Evolutionary conservation across 2,329 filamentous ascomycete species (phyloP).

Genomic region (Colletotrichum camelliae): DNA sequence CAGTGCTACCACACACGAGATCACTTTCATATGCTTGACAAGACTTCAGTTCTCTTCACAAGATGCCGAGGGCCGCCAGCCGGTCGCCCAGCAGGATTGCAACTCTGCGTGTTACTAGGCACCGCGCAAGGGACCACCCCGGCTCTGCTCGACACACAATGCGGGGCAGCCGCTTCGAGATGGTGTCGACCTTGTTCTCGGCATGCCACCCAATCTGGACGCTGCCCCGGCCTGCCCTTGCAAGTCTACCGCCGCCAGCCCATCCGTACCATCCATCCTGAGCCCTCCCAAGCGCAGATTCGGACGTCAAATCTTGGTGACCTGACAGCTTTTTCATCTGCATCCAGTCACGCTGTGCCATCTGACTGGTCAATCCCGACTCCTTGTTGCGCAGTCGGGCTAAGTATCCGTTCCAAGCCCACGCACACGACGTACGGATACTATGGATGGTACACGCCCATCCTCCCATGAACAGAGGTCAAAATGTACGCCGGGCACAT

Average conservation of each 20-base stretch:
- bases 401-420: not conserved
- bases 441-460: not conserved
- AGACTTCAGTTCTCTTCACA: not conserved
- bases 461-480: not conserved
- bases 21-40: conserved; percentile 21
- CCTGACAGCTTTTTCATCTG: conserved; percentile 7
- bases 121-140: conserved; percentile 4
- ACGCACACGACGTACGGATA: not conserved
- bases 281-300: not conserved
- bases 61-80: conserved; percentile 21
- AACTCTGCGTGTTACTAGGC: conserved; percentile 7
- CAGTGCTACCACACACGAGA: not conserved
- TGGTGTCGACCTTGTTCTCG: conserved; percentile 24
- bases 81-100: conserved; percentile 7
- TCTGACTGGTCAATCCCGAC: conserved; percentile 14
- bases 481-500: not conserved
- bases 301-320: not conserved
- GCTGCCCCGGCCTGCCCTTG: conserved; percentile 18
- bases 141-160: conserved; percentile 16
- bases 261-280: not conserved
- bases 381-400: not conserved
- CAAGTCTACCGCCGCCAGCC: conserved; percentile 3
- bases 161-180: conserved; percentile 21
- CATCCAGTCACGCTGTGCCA: not conserved
- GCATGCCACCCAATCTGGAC: conserved; percentile 20